Conservation (phyloP, 495 filamentous ascomycete species). For the Lophiostoma macrostomum region DNA sequence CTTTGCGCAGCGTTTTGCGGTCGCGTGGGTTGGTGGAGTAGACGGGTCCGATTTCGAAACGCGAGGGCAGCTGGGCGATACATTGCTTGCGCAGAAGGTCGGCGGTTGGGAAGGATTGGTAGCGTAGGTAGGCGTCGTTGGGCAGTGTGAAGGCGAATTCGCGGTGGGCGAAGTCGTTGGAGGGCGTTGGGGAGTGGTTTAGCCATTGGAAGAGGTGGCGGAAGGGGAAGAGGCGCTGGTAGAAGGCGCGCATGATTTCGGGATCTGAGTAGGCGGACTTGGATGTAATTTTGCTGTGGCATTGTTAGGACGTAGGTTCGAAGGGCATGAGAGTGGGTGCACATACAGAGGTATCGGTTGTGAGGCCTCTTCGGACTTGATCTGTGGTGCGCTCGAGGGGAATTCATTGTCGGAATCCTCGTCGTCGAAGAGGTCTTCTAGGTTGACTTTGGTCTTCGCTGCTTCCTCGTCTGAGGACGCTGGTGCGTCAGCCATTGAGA, state of each 20-base stretch:
- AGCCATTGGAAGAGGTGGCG: slow-evolving; percentile 96
- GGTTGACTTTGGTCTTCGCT: slow-evolving; percentile 52
- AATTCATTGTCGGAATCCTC: slow-evolving; percentile 78
- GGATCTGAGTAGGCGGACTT: slow-evolving; percentile 57
- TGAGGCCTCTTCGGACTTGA: slow-evolving; percentile 44
- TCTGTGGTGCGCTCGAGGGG: slow-evolving; percentile 51
- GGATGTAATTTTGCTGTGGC: slow-evolving; percentile 22
- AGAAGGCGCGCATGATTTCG: slow-evolving; percentile 84
- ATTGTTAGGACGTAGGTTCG: not conserved
- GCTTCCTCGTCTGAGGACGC: slow-evolving; percentile 18
- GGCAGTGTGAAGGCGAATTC: slow-evolving; percentile 93
- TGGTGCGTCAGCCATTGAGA: slow-evolving; percentile 19
- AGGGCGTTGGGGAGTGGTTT: slow-evolving; percentile 84
- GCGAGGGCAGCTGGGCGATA: slow-evolving; percentile 76
- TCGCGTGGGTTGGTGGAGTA: slow-evolving; percentile 92
- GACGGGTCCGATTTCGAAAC: slow-evolving; percentile 96
- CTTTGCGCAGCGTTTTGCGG: slow-evolving; percentile 80
- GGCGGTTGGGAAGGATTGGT: slow-evolving; percentile 80
- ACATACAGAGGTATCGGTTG: slow-evolving; percentile 43
- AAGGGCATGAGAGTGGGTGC: not conserved
- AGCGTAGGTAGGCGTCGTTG: slow-evolving; percentile 86
- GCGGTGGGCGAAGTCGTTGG: slow-evolving; percentile 83
- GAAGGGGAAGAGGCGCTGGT: slow-evolving; percentile 94
- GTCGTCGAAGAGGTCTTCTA: slow-evolving; percentile 79
- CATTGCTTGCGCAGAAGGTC: slow-evolving; percentile 95